Base-by-base conservation (phyloP, 371 early-diverging fungal genomes). In the Mortierella sp. region DNA sequence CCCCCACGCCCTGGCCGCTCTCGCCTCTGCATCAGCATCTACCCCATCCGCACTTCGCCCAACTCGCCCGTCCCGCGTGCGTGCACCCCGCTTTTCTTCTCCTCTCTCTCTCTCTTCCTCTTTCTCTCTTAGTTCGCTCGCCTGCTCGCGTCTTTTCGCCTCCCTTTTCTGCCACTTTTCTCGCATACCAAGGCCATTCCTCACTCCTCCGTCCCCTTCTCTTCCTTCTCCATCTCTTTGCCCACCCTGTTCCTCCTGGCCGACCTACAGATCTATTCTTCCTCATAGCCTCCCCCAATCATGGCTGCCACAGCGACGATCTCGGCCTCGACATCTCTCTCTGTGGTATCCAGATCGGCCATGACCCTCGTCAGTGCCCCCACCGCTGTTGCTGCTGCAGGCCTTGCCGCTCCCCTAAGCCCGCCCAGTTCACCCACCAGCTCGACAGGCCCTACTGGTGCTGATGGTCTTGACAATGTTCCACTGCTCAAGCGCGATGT, bases 281-380 rank as follows among this genome's bases (percentile, higher is more conserved):
- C 37, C 37, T 9, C 37, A 37, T 37, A 37, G 37, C 37, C n/a
- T n/a, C 28, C 37, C 52, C 44, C 56, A 53, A 69, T 68, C 62
- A 76, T 76, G 77, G 77, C 77, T 71, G 61, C 77, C 77, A 76
- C 77, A 71, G 72, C 77, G 68, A 76, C 77, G 65, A 76, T 72
- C 65, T 76, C 77, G 72, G n/a, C 77, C 58, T 64, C 77, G 62
- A 76, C 68, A 62, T 65, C 68, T 57, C 61, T 51, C 52, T 64
- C 76, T 75, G 76, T 75, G 70, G 76, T 67, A 60, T 71, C 72
- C 77, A 76, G 68, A 76, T 71, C 77, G 53, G 68, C 75, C 50
- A 70, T 76, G 77, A 76, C 52, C 64, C 72, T 76, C 25, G 72
- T 71, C 43, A 68, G 77, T 45, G 63, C 77, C 18, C 48, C 68